These are phyloP conservation scores for Leersia perrieri DNA, from an alignment of 176 grass and related monocot species.

Conservation along the genomic window DNA sequence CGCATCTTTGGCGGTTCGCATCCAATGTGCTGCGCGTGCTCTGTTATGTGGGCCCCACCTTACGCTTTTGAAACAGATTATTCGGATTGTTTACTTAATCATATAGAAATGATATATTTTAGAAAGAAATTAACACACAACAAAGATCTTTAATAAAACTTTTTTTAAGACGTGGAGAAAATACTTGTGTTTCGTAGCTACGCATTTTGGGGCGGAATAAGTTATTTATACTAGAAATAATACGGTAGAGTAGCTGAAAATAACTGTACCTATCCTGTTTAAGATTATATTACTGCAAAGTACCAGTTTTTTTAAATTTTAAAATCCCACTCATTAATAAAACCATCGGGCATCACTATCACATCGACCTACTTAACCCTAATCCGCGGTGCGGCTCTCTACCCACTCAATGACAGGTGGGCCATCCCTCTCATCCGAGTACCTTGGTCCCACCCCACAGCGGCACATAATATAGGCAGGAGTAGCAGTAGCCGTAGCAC, in stretches of 20 bases:
- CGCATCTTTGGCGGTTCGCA: background rate
- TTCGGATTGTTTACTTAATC: too few species aligned
- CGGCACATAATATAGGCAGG: background rate
- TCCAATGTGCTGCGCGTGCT: slow-evolving; percentile 31
- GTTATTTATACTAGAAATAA: too few species aligned
- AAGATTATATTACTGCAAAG: background rate
- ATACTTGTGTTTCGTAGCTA: too few species aligned
- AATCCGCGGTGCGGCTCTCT: background rate
- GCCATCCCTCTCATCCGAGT: background rate
- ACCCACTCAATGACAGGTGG: background rate
- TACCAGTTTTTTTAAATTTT: too few species aligned
- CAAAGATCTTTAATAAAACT: too few species aligned
- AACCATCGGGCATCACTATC: background rate
- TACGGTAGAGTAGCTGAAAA: too few species aligned
- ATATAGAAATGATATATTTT: too few species aligned
- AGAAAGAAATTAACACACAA: too few species aligned
- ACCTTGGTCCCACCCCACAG: background rate
- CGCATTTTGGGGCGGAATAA: too few species aligned
- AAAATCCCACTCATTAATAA: background rate
- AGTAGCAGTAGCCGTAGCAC: background rate
- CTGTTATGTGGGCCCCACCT: background rate
- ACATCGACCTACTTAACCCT: background rate
- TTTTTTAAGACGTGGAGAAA: too few species aligned
- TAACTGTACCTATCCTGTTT: too few species aligned
- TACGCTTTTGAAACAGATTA: too few species aligned